Base-by-base conservation (phyloP, 805 yeast genomes). In the Candida pseudoglaebosa region DNA sequence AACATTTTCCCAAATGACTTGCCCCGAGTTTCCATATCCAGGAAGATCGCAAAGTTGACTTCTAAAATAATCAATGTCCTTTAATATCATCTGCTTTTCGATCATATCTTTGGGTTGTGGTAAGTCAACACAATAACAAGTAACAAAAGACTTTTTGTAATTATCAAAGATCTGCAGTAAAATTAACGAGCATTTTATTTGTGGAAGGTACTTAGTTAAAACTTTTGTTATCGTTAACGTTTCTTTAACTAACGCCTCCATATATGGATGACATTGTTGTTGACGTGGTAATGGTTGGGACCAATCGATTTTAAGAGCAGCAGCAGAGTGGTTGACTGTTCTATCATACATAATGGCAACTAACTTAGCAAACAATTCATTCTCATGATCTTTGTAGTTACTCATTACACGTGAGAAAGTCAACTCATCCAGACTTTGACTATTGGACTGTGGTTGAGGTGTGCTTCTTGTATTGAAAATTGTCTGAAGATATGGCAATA, bases 291-390 rank as follows among this genome's bases (percentile, higher is more conserved):
- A 40, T 0, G 75, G 70, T 13, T 59, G 60, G 2, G 77, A 61
- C 79, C 82, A 79, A 47, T 81, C 70, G 8, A 73, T 66, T 15
- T 55, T 57, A 10, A 61, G 50, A 2, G 82, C 65, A 3, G 73
- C 63, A n/a, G 55, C 50, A 38, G 82, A 67, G 50, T 80, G 83
- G 26, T 57, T 61, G 1, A 59, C 48, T 1, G 81, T 73, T 39
- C 86, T 73, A 43, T 82, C 90, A 30, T 70, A 67, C 90, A 84
- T 83, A 13, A 84, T 73, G 2, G 81, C 70, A n/a, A 83, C 76
- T 32, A 84, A 65, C 53, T 83, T 83, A 31, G 75, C 62, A 44
- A 77, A 75, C 10, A 84, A 67, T 45, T 82, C 86, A 37, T 64
- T 68, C 41, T 80, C 80, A 47, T 84, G 91, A 40, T 78, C 84